Conservation (phyloP, 805 yeast genomes). For the Kodamaea neixiangensis region DNA sequence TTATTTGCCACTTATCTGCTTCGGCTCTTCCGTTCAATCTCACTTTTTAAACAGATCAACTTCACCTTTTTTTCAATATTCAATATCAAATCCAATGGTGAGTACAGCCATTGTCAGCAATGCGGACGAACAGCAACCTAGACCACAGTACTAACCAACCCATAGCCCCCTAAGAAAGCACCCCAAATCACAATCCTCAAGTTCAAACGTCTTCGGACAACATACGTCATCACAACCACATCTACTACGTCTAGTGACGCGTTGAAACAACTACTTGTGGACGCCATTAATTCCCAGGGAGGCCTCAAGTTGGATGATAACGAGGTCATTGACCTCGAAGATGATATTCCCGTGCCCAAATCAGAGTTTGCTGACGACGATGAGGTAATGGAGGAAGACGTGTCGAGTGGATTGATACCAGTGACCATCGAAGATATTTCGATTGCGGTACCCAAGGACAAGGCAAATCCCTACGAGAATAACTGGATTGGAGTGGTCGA, state of each 20-base stretch:
- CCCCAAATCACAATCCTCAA: constrained; percentile 30
- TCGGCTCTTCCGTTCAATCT: too few relatives aligned
- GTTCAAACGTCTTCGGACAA: constrained; percentile 34
- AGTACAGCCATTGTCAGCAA: neutral
- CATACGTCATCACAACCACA: constrained; percentile 32
- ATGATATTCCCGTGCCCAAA: constrained; percentile 38
- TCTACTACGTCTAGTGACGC: constrained; percentile 19
- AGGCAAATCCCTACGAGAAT: constrained; percentile 33
- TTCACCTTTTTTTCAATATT: neutral
- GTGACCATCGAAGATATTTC: constrained; percentile 26
- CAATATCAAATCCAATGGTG: neutral
- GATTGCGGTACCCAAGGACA: constrained; percentile 46
- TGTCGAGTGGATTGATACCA: constrained; percentile 13
- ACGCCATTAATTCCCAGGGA: constrained; percentile 48
- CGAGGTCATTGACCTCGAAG: constrained; percentile 18
- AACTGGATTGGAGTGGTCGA: constrained; percentile 36
- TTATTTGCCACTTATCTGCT: too few relatives aligned
- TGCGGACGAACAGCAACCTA: neutral
- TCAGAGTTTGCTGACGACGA: constrained; percentile 37
- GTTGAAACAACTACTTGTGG: constrained; percentile 28
- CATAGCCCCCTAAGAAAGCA: constrained; percentile 7
- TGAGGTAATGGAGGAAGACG: constrained; percentile 31
- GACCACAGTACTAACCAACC: neutral
- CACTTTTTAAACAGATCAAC: too few relatives aligned
- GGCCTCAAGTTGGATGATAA: constrained; percentile 40